These are phyloP conservation scores for Jatropha curcas DNA, from an alignment of 345 rosid genomes.

Conservation along the genomic window DNA sequence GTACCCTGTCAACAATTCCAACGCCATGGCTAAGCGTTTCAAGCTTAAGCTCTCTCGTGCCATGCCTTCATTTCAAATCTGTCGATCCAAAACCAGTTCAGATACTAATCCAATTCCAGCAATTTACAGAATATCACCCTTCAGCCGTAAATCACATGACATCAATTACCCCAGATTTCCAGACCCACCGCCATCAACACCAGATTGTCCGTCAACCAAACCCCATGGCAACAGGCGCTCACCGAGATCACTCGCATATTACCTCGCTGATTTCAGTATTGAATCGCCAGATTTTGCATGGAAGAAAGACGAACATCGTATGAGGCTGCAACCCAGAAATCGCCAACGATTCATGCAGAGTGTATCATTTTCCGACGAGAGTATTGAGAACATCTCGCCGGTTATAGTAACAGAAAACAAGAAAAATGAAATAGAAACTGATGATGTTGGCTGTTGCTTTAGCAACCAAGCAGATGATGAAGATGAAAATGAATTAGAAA, in stretches of 20 bases:
- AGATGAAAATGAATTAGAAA: constrained; percentile 7
- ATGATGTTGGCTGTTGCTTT: constrained; percentile 15
- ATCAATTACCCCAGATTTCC: constrained; percentile 29
- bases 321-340: not conserved
- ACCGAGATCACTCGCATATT: constrained; percentile 6
- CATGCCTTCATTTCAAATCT: constrained; percentile 41
- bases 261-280: constrained; percentile 12
- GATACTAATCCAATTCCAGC: constrained; percentile 16
- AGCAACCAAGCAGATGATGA: constrained; percentile 17
- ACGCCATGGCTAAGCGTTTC: constrained; percentile 38
- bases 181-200: constrained; percentile 44
- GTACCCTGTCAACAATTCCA: not conserved
- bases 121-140: constrained; percentile 24
- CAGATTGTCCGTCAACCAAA: constrained; percentile 21
- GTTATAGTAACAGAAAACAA: not conserved
- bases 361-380: constrained; percentile 16
- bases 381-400: not conserved
- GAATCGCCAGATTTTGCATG: constrained; percentile 5
- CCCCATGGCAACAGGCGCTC: constrained; percentile 5
- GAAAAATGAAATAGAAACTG: not conserved
- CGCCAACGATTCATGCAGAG: not conserved
- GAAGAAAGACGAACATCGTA: not conserved
- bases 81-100: constrained; percentile 36
- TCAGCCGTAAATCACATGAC: constrained; percentile 25
- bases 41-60: constrained; percentile 43